phyloP scores from a whole-genome alignment of 768 basidiomycete genomes.

The Cubamyces lactineus region DNA sequence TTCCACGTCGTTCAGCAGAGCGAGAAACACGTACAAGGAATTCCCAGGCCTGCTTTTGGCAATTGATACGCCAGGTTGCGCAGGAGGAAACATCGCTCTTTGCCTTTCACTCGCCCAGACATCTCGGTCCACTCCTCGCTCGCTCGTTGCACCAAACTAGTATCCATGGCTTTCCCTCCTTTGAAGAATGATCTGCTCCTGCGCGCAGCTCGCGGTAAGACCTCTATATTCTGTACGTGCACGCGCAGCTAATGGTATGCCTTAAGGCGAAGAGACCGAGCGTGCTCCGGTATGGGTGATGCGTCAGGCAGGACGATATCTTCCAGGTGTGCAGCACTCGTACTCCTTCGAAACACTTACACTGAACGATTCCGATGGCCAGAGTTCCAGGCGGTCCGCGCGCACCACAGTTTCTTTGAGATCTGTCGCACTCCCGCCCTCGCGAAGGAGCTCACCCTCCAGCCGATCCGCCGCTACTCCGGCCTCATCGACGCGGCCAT shows the following conservation, averaged over 20 bases:
- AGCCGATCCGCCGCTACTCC: slow-evolving; percentile 88
- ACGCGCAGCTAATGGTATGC: slow-evolving; percentile 1
- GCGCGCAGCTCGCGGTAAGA: slow-evolving; percentile 80
- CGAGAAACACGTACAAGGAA: slow-evolving; percentile 10
- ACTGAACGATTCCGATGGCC: slow-evolving; percentile 7
- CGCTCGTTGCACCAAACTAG: neutral
- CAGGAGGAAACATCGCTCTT: neutral
- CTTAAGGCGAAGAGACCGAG: slow-evolving; percentile 78
- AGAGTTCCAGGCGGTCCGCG: slow-evolving; percentile 91
- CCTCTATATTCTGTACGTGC: neutral
- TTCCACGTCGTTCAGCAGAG: slow-evolving; percentile 14
- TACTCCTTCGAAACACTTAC: neutral
- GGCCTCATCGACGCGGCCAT: slow-evolving; percentile 93
- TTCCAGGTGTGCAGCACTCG: slow-evolving; percentile 68
- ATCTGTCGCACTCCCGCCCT: slow-evolving; percentile 91
- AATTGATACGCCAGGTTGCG: neutral
- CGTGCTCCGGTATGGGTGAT: slow-evolving; percentile 98
- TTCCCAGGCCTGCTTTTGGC: slow-evolving; percentile 4
- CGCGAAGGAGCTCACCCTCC: slow-evolving; percentile 87
- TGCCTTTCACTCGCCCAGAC: neutral
- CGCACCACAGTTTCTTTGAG: slow-evolving; percentile 91
- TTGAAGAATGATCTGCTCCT: slow-evolving; percentile 87
- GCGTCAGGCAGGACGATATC: slow-evolving; percentile 95
- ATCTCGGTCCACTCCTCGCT: neutral
- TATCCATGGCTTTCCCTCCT: slow-evolving; percentile 61